Evolutionary conservation across 108 stramenopile species (phyloP).

Genomic region (Fistulifera solaris): DNA sequence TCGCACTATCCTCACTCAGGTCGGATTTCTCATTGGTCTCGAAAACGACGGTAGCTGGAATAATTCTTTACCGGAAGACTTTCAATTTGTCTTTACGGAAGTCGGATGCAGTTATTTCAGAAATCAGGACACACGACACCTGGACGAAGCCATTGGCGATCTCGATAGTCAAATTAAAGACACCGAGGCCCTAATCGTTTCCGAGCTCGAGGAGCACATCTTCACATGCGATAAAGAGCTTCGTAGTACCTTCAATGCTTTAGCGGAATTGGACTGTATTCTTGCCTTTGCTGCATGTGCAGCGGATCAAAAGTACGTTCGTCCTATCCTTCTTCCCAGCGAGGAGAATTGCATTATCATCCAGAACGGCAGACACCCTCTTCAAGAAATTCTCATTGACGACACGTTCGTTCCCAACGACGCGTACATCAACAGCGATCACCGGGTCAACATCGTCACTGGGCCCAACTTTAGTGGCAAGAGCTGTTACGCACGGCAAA

Average conservation of each 20-base stretch:
- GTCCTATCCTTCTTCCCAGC: slow-evolving; percentile 47
- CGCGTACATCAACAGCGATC: slow-evolving; percentile 43
- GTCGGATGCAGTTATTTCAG: slow-evolving; percentile 83
- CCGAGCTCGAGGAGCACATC: slow-evolving; percentile 87
- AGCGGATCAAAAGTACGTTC: slow-evolving; percentile 67
- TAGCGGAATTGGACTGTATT: slow-evolving; percentile 85
- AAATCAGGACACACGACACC: slow-evolving; percentile 53
- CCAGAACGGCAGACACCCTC: slow-evolving; percentile 85
- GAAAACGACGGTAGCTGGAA: slow-evolving; percentile 40
- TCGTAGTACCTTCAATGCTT: slow-evolving; percentile 59
- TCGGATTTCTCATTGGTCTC: slow-evolving; percentile 81
- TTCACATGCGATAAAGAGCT: slow-evolving; percentile 78
- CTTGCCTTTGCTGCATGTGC: slow-evolving; percentile 82
- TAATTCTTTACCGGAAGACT: slow-evolving; percentile 52
- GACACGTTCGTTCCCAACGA: slow-evolving; percentile 88
- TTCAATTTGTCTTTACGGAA: slow-evolving; percentile 66
- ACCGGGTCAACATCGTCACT: slow-evolving; percentile 75
- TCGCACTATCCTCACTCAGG: slow-evolving; percentile 22
- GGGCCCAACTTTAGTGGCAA: slow-evolving; percentile 95
- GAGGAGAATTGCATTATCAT: slow-evolving; percentile 52
- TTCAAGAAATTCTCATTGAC: slow-evolving; percentile 89
- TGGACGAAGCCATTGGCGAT: slow-evolving; percentile 90
- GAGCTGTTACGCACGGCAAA: slow-evolving; percentile 86
- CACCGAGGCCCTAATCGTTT: slow-evolving; percentile 71
- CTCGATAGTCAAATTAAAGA: slow-evolving; percentile 87